A percentile compares a stretch with the other conserved stretches of the same genome.
Conservation (phyloP, 441 rosid species). For the Erysimum pusillum region DNA sequence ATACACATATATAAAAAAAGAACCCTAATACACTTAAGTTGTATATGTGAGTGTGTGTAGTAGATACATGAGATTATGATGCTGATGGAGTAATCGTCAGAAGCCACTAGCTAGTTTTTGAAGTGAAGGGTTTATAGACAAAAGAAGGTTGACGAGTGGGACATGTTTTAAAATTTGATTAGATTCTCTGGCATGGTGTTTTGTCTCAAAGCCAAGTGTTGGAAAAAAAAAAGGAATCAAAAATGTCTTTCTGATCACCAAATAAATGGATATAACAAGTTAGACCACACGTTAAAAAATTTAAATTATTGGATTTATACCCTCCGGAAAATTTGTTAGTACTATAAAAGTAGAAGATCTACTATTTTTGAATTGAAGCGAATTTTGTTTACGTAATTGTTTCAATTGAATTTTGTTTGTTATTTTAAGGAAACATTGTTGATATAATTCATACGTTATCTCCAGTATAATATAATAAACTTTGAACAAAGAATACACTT, state of each 20-base stretch:
- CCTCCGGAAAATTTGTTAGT: background rate
- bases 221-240: slow-evolving; percentile 24
- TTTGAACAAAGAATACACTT: slow-evolving; percentile 1
- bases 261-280: slow-evolving; percentile 17
- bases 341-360: slow-evolving; percentile 7
- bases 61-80: slow-evolving; percentile 31
- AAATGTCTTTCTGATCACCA: slow-evolving; percentile 18
- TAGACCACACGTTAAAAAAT: slow-evolving; percentile 1
- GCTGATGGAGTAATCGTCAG: slow-evolving; percentile 45
- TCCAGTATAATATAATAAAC: background rate
- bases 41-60: background rate
- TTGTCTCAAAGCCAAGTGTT: slow-evolving; percentile 33
- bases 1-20: slow-evolving; percentile 1
- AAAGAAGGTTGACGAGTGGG: slow-evolving; percentile 50
- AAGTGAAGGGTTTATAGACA: slow-evolving; percentile 43
- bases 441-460: background rate
- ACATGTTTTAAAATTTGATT: slow-evolving; percentile 28
- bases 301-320: background rate
- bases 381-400: slow-evolving; percentile 6
- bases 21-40: slow-evolving; percentile 22
- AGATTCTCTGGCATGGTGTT: slow-evolving; percentile 40
- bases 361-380: background rate
- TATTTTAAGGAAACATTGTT: background rate
- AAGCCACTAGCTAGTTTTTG: slow-evolving; percentile 46
- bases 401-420: background rate